Base-by-base conservation (phyloP, 2,329 filamentous ascomycete genomes). In the Colletotrichum ledebouriae region DNA sequence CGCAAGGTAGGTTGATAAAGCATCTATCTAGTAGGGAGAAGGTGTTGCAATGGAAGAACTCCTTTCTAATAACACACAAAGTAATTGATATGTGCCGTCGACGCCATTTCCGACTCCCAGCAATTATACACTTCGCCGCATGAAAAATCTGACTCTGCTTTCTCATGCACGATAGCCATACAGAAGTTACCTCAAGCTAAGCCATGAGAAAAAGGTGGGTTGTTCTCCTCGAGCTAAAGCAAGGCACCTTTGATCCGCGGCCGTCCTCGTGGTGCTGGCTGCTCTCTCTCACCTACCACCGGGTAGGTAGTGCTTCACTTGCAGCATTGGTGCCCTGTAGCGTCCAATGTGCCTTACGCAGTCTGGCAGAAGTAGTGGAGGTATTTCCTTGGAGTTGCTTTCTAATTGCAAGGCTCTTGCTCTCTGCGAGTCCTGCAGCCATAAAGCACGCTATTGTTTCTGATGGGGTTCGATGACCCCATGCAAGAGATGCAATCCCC, bases 401-500 rank as follows among this genome's bases (percentile, higher is more conserved):
- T 11, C 46, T 49, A 20, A 22, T 49, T 12, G 46, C 22, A 13
- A 37, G 47, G 46, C 58, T 42, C 25, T 11, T 46, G 42, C 42
- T 20, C 3, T 46, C 42, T 46, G 44, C 29, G 59, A 47, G 39
- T 53, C 44, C 44, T 64, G 59, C 70, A 70, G 62, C 63, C 53
- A 60, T 47, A 47, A 42, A 67, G 59, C 60, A 64, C 52, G 53
- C 69, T 69, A 69, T 49, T 70, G 70, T 71, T 71, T 71, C 70
- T 71, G 67, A 70, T 70, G 70, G 67, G 70, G 63, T 46, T 57
- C 63, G 39, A 55, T 50, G 17, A 53, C 44, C 52, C 52, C 17
- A 39, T 55, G 34, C 34, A 6, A 39, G 37, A 39, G 37, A 12
- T 49, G 3, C 17, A n/a, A 47, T 47, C 58, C 44, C 62, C 59